Base-by-base conservation (phyloP, 352 stramenopile genomes). In the Phytopythium boreale region DNA sequence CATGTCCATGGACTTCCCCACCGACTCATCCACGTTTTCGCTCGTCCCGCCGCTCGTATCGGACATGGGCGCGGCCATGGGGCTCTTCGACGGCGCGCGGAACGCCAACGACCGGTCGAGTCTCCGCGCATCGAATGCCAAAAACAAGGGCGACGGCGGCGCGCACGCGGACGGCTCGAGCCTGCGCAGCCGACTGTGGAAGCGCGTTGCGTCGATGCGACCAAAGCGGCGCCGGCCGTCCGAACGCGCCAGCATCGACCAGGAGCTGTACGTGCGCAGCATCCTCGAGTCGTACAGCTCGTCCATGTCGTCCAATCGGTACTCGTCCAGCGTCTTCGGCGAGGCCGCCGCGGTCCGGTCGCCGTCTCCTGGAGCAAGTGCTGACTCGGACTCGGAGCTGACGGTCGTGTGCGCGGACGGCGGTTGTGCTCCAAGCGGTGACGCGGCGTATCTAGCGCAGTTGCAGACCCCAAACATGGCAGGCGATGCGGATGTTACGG, bases 251-350 rank as follows among this genome's bases (percentile, higher is more conserved):
- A 82, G 59, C 50, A 27, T 76, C 15, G 80, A 89, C 68, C 80
- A 89, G 57, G 82, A 91, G 64, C 64, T 89, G 39, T 89, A 88
- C 65, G 77, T 89, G 63, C 77, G 82, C 52, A 88, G 75, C 52
- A 84, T 91, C 56, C 79, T 91, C 63, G 82, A 91, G 66, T 91
- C 82, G 43, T 89, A 88, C 65, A 75, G 72, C 68, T 91, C 82
- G 59, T 91, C 82, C 50, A 72, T 90, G 62, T 87, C 79, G 50
- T 90, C 82, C 56, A 85, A 82, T 37, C 71, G 81, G 26, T 76
- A 75, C 61, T 90, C 79, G 15, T 72, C 70, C n/a, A 51, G 34
- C 22, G 12, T 41, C 8, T 27, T 43, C 41, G 56, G 24, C 8
- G 56, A 62, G 8, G 20, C 15, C 26, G 39, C 15, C 17, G 56